Percentiles rank a stretch among this genome's conserved stretches.
phyloP scores from a whole-genome alignment of 805 yeast species.

The Candida pseudofarinosa region DNA sequence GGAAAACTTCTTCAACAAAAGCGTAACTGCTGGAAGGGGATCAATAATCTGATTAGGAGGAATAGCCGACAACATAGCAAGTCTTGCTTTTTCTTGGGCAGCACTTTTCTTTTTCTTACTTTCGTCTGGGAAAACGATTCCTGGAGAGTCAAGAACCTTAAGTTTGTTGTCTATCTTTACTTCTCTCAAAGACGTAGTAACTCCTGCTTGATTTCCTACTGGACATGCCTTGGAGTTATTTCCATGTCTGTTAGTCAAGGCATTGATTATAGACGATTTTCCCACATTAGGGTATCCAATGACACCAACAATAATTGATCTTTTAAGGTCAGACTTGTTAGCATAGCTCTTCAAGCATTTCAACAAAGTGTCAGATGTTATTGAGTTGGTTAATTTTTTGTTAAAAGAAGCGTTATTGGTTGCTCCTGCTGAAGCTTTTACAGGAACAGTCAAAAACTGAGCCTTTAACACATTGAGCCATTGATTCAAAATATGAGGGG shows the following conservation, averaged over 20 bases:
- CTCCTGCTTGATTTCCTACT: constrained; percentile 97
- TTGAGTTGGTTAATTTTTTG: constrained; percentile 64
- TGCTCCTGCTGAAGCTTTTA: constrained; percentile 75
- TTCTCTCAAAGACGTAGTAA: constrained; percentile 87
- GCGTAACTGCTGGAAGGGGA: constrained; percentile 76
- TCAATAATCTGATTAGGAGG: constrained; percentile 84
- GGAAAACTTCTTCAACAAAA: constrained; percentile 71
- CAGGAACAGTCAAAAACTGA: constrained; percentile 88
- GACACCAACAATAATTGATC: constrained; percentile 90
- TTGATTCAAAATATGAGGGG: constrained; percentile 73
- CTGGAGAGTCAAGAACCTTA: constrained; percentile 91
- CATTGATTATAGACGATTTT: constrained; percentile 89
- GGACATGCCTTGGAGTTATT: constrained; percentile 79
- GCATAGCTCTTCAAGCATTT: constrained; percentile 85
- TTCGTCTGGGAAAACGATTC: constrained; percentile 89
- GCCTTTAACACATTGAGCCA: constrained; percentile 80
- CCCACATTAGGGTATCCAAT: constrained; percentile 95
- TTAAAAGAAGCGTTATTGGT: constrained; percentile 65
- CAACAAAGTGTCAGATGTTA: constrained; percentile 70
- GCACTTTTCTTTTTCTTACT: constrained; percentile 43
- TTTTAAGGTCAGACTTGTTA: constrained; percentile 73
- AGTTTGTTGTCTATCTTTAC: constrained; percentile 88
- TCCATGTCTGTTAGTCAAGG: constrained; percentile 78
- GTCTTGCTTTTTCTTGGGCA: constrained; percentile 77
- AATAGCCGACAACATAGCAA: constrained; percentile 81